A percentile compares a stretch with the other conserved stretches of the same genome.
Conservation (phyloP, 106 monocot species). For the Acorus gramineus region DNA sequence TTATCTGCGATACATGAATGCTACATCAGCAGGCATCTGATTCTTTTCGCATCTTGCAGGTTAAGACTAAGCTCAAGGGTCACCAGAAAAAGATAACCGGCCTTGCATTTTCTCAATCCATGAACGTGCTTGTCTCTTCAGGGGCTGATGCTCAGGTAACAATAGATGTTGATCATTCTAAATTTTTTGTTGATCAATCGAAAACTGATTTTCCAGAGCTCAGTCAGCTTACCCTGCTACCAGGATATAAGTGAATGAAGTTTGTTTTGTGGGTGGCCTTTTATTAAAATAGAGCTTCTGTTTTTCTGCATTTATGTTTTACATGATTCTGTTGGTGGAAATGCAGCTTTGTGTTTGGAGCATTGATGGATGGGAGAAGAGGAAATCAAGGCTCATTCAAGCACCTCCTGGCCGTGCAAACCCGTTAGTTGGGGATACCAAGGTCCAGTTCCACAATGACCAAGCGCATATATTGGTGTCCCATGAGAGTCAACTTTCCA, state of each 20-base stretch:
- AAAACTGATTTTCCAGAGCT: background rate
- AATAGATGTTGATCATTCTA: too few species aligned
- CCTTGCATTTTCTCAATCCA: slow-evolving; percentile 81
- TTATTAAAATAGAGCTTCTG: background rate
- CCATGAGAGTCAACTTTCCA: slow-evolving; percentile 81
- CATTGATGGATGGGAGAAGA: slow-evolving; percentile 98
- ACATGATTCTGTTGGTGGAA: background rate
- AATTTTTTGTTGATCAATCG: too few species aligned
- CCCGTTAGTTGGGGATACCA: slow-evolving; percentile 81
- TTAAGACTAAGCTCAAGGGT: slow-evolving; percentile 90
- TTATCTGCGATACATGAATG: background rate
- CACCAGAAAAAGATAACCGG: slow-evolving; percentile 79
- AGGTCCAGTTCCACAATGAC: slow-evolving; percentile 97
- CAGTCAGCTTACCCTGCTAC: background rate
- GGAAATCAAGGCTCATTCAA: slow-evolving; percentile 76
- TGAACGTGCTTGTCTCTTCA: slow-evolving; percentile 84
- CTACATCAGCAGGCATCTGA: background rate
- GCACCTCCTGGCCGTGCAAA: slow-evolving; percentile 43
- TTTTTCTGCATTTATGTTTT: background rate
- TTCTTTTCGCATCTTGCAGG: slow-evolving; percentile 22
- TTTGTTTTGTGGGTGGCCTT: background rate
- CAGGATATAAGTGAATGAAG: background rate
- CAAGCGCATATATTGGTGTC: slow-evolving; percentile 80
- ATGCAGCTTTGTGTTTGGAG: slow-evolving; percentile 94
- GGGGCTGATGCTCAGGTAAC: slow-evolving; percentile 95